phyloP scores from a whole-genome alignment of 192 early-diverging fungal species.

The Coemansia sp. region DNA sequence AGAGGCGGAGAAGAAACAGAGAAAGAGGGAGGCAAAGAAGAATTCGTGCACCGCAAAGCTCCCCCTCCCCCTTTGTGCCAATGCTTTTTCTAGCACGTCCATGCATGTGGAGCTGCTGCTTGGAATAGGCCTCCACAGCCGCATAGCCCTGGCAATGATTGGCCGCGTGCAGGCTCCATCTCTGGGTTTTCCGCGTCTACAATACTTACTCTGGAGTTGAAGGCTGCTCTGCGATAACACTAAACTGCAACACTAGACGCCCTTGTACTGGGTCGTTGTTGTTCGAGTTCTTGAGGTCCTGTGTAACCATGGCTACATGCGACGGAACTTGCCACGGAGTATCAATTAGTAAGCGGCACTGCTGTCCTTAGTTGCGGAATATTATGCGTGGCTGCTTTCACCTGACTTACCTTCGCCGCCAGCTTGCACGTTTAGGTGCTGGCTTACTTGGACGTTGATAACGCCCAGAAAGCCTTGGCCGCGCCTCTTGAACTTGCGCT shows the following conservation, averaged over 20 bases:
- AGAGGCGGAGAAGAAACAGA: conserved; percentile 26
- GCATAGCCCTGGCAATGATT: not conserved
- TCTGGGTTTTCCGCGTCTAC: not conserved
- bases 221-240: conserved; percentile 9
- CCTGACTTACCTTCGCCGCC: conserved; percentile 62
- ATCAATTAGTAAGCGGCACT: conserved; percentile 10
- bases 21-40: conserved; percentile 36
- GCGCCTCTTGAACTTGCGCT: conserved; percentile 92
- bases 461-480: conserved; percentile 92
- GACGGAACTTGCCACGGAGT: conserved; percentile 6
- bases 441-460: conserved; percentile 79
- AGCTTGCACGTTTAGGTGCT: conserved; percentile 74
- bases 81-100: not conserved
- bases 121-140: not conserved
- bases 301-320: conserved; percentile 56
- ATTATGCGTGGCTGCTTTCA: not conserved
- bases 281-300: conserved; percentile 87
- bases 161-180: not conserved
- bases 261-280: conserved; percentile 81
- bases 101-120: not conserved
- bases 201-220: conserved; percentile 12
- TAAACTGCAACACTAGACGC: conserved; percentile 61
- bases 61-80: not conserved
- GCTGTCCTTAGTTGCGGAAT: not conserved
- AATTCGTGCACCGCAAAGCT: not conserved